Evolutionary conservation across 1,139 yeast species (phyloP), one percentile per base, ranked within the genome.

Genomic region (Ogataea hybrid): DNA sequence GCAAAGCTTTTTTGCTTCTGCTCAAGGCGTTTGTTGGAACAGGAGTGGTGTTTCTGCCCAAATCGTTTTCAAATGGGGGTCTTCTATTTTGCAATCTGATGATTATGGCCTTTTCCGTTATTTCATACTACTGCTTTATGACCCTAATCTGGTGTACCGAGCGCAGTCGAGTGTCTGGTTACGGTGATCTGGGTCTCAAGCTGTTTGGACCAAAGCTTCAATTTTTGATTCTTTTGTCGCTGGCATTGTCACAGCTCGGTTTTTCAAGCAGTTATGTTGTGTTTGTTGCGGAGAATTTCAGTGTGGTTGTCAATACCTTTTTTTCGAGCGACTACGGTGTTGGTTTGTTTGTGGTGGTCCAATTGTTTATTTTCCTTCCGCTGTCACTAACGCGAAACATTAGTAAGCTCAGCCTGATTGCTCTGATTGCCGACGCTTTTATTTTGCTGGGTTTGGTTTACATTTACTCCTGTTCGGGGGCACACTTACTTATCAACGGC

Each of bases 251-350:
- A 1, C 98, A 92, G 62, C 74, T 92, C 44, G 98, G 98, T 1
- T 92, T 92, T 62, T 84, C 95, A 2, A 89, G 96, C n/a, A 96
- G 97, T 0, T 92, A 92, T 62, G 84, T 88, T 47, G 95, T 92
- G 3, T 92, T 92, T 64, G 92, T 96, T 0, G 87, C 95, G 1
- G 95, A 90, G 48, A 92, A 88, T 62, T 63, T 90, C 35, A 78
- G 81, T 49, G 92, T 78, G 14, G 68, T 77, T 40, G 42, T 44
- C 4, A 39, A 44, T 9, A 34, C 46, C 2, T 29, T 49, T 2
- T 39, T 36, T 6, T 32, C 44, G 2, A 18, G 39, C 5, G 43
- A 45, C 1, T 50, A 51, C 39, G 48, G 70, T 2, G 66, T 79
- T 39, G 75, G 70, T 21, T 64, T 80, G 56, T 79, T 82, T 52